phyloP scores from a whole-genome alignment of 2,329 filamentous ascomycete genomes.

The Sporothrix protearum region DNA sequence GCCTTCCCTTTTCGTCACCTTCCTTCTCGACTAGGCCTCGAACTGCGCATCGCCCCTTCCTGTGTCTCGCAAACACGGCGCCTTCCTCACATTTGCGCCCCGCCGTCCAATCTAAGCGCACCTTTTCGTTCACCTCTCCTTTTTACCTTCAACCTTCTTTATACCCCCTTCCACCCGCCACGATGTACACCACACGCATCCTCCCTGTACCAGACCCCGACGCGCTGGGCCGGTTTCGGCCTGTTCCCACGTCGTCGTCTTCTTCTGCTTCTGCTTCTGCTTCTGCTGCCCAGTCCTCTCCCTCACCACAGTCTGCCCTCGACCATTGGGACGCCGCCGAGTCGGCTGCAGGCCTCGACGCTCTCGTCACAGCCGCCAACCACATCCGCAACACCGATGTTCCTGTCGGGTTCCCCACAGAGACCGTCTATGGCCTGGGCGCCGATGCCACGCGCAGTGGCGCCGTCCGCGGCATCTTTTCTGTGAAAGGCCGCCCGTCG shows the following conservation, averaged over 20 bases:
- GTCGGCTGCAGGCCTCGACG: constrained; percentile 35
- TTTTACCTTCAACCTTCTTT: not conserved
- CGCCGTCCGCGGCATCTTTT: constrained; percentile 87
- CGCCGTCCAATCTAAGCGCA: not conserved
- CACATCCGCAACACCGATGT: constrained; percentile 62
- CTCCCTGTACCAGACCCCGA: constrained; percentile 27
- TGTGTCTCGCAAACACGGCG: not conserved
- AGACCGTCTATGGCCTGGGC: constrained; percentile 96
- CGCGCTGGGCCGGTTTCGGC: constrained; percentile 28
- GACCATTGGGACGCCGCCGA: constrained; percentile 42
- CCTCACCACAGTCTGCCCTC: constrained; percentile 9
- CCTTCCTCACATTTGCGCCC: not conserved
- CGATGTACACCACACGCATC: constrained; percentile 29
- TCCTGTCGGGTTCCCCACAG: constrained; percentile 93
- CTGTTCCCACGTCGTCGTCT: too few species aligned
- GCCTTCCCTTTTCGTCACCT: not conserved
- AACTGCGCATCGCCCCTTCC: not conserved
- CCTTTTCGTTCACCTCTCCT: not conserved
- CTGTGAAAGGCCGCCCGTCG: constrained; percentile 81
- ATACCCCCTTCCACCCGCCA: not conserved
- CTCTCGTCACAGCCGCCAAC: constrained; percentile 61
- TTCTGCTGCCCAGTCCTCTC: not conserved
- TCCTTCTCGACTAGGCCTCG: not conserved
- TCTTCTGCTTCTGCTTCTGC: not conserved
- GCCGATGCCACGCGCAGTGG: constrained; percentile 84